These are phyloP conservation scores for Metschnikowia vanudenii DNA, from an alignment of 805 yeast species.

Conservation along the genomic window DNA sequence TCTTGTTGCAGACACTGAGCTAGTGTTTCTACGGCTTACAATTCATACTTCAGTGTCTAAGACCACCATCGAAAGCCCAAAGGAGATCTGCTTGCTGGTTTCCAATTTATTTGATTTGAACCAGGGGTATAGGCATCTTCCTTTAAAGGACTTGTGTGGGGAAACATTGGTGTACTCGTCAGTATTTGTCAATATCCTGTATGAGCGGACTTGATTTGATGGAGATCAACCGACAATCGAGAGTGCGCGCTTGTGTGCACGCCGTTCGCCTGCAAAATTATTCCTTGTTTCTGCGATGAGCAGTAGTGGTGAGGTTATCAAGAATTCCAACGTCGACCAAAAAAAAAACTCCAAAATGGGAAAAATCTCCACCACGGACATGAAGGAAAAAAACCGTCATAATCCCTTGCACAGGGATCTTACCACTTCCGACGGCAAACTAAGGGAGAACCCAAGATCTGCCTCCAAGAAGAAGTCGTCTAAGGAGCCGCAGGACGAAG, in stretches of 20 bases:
- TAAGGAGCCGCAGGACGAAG: constrained; percentile 51
- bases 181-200: constrained; percentile 42
- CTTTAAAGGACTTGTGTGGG: constrained; percentile 74
- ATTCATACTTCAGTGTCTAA: constrained; percentile 39
- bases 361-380: constrained; percentile 52
- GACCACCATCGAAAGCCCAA: constrained; percentile 22
- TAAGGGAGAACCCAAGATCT: constrained; percentile 46
- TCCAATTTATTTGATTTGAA: constrained; percentile 61
- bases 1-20: constrained; percentile 33
- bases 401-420: constrained; percentile 79
- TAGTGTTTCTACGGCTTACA: constrained; percentile 56
- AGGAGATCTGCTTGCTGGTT: constrained; percentile 56
- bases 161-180: constrained; percentile 62
- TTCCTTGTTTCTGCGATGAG: constrained; percentile 2
- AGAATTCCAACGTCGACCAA: not conserved
- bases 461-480: constrained; percentile 30
- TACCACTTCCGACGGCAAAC: constrained; percentile 68
- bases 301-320: not conserved
- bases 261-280: not conserved
- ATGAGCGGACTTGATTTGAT: constrained; percentile 12
- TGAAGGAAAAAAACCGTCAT: constrained; percentile 64
- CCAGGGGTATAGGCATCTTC: constrained; percentile 80
- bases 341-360: constrained; percentile 49
- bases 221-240: too few relatives aligned
- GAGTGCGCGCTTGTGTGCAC: not conserved